These are phyloP conservation scores for Naematelia aurantialba DNA, from an alignment of 768 basidiomycete species.

Conservation along the genomic window DNA sequence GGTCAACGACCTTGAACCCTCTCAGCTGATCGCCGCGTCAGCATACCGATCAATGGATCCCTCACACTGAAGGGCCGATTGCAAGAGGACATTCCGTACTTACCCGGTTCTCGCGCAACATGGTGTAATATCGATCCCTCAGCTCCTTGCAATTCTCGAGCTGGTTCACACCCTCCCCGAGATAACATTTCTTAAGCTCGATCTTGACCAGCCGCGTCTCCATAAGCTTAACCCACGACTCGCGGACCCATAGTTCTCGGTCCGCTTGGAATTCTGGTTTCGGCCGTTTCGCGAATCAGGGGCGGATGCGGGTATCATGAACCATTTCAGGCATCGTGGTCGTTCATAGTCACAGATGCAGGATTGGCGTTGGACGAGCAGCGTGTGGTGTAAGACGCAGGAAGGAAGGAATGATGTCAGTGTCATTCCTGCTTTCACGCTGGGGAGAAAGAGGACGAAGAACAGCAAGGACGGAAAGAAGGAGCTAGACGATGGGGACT, in stretches of 20 bases:
- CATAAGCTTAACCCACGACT: conserved; percentile 94
- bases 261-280: conserved; percentile 1
- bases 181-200: conserved; percentile 84
- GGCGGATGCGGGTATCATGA: too few relatives aligned
- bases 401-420: too few relatives aligned
- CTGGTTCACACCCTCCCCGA: conserved; percentile 84
- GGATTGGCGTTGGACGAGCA: too few relatives aligned
- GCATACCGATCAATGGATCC: background rate
- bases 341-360: too few relatives aligned
- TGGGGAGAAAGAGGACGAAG: background rate
- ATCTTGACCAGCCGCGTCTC: conserved; percentile 82
- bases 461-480: background rate
- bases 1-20: background rate
- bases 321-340: too few relatives aligned
- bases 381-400: too few relatives aligned
- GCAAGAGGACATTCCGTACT: conserved; percentile 50
- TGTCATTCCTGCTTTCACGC: too few relatives aligned
- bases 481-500: too few relatives aligned
- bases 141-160: conserved; percentile 84
- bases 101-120: conserved; percentile 78
- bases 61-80: background rate
- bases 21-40: background rate
- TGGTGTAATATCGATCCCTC: conserved; percentile 71
- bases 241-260: conserved; percentile 73
- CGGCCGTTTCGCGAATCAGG: too few relatives aligned